Evolutionary conservation across 169 alveolate genomes (phyloP), one percentile per base, ranked within the genome.

Genomic region (Eimeria falciformis): DNA sequence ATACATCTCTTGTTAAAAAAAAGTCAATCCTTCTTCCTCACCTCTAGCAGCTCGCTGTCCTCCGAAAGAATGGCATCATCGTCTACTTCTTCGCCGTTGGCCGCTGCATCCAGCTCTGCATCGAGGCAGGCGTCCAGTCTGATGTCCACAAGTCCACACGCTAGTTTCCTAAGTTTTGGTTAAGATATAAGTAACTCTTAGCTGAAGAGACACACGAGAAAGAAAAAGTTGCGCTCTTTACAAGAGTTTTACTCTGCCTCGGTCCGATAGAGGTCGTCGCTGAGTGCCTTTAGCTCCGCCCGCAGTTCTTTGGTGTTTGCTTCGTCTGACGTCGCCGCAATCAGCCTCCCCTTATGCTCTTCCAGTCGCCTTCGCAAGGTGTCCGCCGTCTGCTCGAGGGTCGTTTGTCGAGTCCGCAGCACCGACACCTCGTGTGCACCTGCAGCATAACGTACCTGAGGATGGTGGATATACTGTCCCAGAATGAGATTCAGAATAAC

Each of bases 401-500:
- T 56, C 27, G 47, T n/a, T 33, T 77, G 86, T 7, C 69, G 68
- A 5, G 69, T 29, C 0, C 69, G 86, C n/a, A 77, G 50, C 50
- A 77, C 86, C 23, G 86, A 17, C 14, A 53, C 33, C 23, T 77
- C 86, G 47, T 77, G 86, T 21, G 86, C 86, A n/a, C 86, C 86
- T 77, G 86, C 43, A 46, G 69, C 68, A n/a, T 18, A 1, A 14
- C 73, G 73, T 14, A 50, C n/a, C n/a, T 50, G n/a, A 50, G 14
- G 62, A 14, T 50, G 62, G 62, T 50, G 62, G 62, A 50, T 7
- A 50, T 11, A 7, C 62, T 50, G 62, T 50, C n/a, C 62, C 14
- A n/a, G n/a, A n/a, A n/a, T n/a, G n/a, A n/a, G n/a, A n/a, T n/a
- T n/a, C n/a, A n/a, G n/a, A n/a, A n/a, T n/a, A n/a, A n/a, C n/a